Percentiles rank a stretch among this genome's conserved stretches.
Evolutionary conservation across 805 yeast species (phyloP).

Genomic region (Tetrapisispora taiwanensis): DNA sequence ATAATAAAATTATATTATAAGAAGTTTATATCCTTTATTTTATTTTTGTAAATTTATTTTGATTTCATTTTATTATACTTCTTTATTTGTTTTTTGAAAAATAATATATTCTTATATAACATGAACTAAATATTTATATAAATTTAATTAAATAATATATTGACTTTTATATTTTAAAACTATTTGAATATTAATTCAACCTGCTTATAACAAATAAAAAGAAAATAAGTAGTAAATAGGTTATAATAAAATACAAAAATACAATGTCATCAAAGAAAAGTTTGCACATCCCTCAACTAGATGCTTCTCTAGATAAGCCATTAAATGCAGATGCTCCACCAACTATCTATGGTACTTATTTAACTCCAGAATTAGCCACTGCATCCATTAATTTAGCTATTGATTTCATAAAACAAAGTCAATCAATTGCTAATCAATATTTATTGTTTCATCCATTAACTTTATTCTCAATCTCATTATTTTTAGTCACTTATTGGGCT

Average conservation of each 20-base stretch:
- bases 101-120: too few relatives aligned
- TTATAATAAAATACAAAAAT: not conserved
- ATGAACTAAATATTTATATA: too few relatives aligned
- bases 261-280: slow-evolving; percentile 1
- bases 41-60: too few relatives aligned
- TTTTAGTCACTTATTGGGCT: slow-evolving; percentile 14
- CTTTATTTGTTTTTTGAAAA: too few relatives aligned
- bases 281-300: slow-evolving; percentile 33
- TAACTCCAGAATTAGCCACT: slow-evolving; percentile 48
- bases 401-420: slow-evolving; percentile 42
- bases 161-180: too few relatives aligned
- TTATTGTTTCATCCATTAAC: slow-evolving; percentile 40
- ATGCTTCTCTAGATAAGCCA: slow-evolving; percentile 45
- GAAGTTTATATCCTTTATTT: not conserved
- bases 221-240: too few relatives aligned
- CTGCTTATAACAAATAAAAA: too few relatives aligned
- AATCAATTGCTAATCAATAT: slow-evolving; percentile 36
- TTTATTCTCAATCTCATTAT: slow-evolving; percentile 16
- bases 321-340: slow-evolving; percentile 43
- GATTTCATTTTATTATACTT: not conserved
- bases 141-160: too few relatives aligned
- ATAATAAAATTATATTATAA: too few relatives aligned
- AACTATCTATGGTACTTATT: slow-evolving; percentile 37
- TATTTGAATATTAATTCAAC: too few relatives aligned
- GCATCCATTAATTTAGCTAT: slow-evolving; percentile 56